Percentiles rank a stretch among this genome's conserved stretches.
These are phyloP conservation scores for Sicyos edulis DNA, from an alignment of 306 rosid species.

Conservation along the genomic window DNA sequence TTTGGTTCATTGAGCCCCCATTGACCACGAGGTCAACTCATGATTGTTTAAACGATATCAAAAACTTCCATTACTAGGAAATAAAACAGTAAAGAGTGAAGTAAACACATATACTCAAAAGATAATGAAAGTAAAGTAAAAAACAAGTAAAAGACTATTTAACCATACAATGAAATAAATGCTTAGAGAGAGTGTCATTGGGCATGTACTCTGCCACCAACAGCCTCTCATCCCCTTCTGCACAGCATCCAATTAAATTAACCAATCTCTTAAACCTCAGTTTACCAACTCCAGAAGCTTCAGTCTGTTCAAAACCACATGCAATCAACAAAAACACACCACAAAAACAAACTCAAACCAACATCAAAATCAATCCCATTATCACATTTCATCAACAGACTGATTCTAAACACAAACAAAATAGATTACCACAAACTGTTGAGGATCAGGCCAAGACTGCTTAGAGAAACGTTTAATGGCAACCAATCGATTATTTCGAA, in stretches of 20 bases:
- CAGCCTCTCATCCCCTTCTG: conserved; percentile 36
- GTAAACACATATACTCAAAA: not conserved
- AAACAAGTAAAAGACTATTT: not conserved
- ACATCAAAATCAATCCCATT: conserved; percentile 4
- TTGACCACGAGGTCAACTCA: too few species aligned
- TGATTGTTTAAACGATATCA: not conserved
- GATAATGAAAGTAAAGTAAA: not conserved
- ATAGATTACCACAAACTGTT: conserved; percentile 32
- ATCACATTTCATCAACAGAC: not conserved
- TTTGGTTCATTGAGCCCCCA: too few species aligned
- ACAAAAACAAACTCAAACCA: not conserved
- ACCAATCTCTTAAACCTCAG: conserved; percentile 29
- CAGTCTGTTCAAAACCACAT: conserved; percentile 23
- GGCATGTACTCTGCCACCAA: conserved; percentile 37
- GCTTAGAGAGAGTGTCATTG: conserved; percentile 34
- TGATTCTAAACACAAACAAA: not conserved
- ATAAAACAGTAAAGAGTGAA: not conserved
- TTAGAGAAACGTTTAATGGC: conserved; percentile 39
- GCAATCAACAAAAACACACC: conserved; percentile 11
- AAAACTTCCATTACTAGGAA: not conserved
- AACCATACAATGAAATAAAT: conserved; percentile 32
- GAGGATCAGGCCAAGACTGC: conserved; percentile 41
- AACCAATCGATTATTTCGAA: conserved; percentile 31
- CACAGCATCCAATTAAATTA: conserved; percentile 34
- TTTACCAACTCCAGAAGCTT: conserved; percentile 33